Percentiles rank a stretch among this genome's conserved stretches.
Evolutionary conservation across 2,329 filamentous ascomycete genomes (phyloP).

Genomic region (Lachnellula suecica): DNA sequence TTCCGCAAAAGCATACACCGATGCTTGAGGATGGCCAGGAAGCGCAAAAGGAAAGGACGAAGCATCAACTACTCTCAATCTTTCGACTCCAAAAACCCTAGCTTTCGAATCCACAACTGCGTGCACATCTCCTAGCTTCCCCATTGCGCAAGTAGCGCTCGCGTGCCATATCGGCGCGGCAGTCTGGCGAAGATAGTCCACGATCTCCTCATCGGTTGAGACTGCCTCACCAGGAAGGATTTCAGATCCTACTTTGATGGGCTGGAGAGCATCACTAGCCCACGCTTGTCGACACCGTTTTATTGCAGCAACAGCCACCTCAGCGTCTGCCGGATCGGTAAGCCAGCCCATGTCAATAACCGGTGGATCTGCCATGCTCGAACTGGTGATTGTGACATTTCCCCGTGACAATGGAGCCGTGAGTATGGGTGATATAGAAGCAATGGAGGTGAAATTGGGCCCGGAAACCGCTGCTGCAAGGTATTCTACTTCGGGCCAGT

Average conservation of each 20-base stretch:
- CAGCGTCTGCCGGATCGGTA: background rate
- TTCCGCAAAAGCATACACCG: slow-evolving; percentile 42
- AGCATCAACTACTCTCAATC: background rate
- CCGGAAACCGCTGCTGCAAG: background rate
- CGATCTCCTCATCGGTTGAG: background rate
- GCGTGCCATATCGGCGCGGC: background rate
- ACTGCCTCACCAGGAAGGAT: background rate
- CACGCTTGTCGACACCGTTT: background rate
- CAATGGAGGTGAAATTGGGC: background rate
- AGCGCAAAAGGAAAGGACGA: background rate
- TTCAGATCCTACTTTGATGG: background rate
- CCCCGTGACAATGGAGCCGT: background rate
- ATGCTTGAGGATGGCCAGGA: slow-evolving; percentile 25
- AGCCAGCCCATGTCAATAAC: background rate
- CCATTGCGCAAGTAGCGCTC: background rate
- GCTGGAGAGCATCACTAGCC: background rate
- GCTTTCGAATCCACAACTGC: background rate
- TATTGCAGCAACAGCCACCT: background rate
- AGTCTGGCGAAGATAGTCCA: background rate
- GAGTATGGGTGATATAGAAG: background rate
- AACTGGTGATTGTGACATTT: background rate
- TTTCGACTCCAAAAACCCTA: background rate
- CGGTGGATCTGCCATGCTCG: background rate
- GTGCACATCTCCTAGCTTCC: background rate
- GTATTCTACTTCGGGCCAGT: background rate